phyloP scores from a whole-genome alignment of 2,329 filamentous ascomycete species.

The Aspergillus sp. region DNA sequence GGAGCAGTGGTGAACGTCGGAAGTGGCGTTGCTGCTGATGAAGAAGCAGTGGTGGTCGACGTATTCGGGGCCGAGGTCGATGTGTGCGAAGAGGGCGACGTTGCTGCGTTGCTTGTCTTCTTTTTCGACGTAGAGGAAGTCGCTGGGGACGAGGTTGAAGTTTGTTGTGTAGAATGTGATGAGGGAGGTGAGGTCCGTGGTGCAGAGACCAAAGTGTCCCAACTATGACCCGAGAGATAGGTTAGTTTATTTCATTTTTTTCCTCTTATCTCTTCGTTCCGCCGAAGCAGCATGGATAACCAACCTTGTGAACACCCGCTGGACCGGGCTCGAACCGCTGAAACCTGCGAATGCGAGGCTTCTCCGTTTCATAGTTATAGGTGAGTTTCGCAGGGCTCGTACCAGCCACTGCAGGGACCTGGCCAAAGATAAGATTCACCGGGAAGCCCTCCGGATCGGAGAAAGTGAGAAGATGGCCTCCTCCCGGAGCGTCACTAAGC shows the following conservation, averaged over 20 bases:
- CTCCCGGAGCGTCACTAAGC: slow-evolving; percentile 44
- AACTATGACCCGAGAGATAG: slow-evolving; percentile 20
- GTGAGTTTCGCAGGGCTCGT: slow-evolving; percentile 26
- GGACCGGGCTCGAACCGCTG: slow-evolving; percentile 37
- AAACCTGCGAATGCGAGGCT: slow-evolving; percentile 34
- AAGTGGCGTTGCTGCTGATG: slow-evolving; percentile 38
- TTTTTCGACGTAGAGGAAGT: slow-evolving; percentile 34
- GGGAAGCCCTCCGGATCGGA: slow-evolving; percentile 47
- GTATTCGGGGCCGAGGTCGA: slow-evolving; percentile 53
- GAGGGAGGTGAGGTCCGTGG: slow-evolving; percentile 29
- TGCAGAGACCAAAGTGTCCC: slow-evolving; percentile 36
- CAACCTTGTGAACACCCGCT: slow-evolving; percentile 35
- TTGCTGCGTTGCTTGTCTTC: slow-evolving; percentile 26
- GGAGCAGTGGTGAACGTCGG: slow-evolving; percentile 55
- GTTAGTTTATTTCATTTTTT: too few relatives aligned
- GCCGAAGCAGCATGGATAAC: too few relatives aligned
- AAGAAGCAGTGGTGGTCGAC: slow-evolving; percentile 62
- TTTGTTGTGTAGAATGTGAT: slow-evolving; percentile 35
- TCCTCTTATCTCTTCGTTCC: too few relatives aligned
- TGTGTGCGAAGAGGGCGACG: slow-evolving; percentile 53
- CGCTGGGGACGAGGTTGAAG: slow-evolving; percentile 39
- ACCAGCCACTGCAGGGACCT: slow-evolving; percentile 28
- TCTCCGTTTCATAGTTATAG: slow-evolving; percentile 34
- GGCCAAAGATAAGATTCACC: slow-evolving; percentile 47
- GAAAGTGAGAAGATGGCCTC: slow-evolving; percentile 42